A percentile compares a stretch with the other conserved stretches of the same genome.
These are phyloP conservation scores for Toxoplasma gondii DNA, from an alignment of 169 alveolate species.

Conservation along the genomic window DNA sequence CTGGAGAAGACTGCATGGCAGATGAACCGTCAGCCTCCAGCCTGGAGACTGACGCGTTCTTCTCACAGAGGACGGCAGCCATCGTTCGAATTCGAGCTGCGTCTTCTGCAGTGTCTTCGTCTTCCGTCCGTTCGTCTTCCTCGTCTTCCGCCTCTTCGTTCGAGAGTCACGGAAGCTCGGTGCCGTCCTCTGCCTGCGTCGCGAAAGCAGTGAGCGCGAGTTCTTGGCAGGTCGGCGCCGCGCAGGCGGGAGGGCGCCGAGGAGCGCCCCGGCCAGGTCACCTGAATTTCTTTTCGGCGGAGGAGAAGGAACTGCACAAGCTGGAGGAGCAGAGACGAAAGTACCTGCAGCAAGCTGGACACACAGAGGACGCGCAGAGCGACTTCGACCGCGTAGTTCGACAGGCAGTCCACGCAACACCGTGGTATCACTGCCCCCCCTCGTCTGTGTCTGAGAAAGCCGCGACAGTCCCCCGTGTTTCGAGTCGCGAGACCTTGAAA, in stretches of 20 bases:
- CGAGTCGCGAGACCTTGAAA: not conserved
- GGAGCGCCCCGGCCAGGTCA: constrained; percentile 1
- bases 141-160: too few relatives aligned
- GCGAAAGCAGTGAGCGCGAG: not conserved
- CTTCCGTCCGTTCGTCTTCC: not conserved
- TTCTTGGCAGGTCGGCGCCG: not conserved
- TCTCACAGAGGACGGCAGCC: not conserved
- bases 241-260: not conserved
- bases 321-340: constrained; percentile 66
- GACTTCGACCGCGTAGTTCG: constrained; percentile 59
- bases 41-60: not conserved
- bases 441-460: not conserved
- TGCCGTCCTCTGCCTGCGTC: not conserved
- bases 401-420: not conserved
- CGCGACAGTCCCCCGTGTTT: not conserved
- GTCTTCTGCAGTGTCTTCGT: not conserved
- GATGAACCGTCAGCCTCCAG: not conserved
- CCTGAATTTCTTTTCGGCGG: constrained; percentile 52
- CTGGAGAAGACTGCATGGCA: not conserved
- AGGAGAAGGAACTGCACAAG: constrained; percentile 68
- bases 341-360: constrained; percentile 53
- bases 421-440: constrained; percentile 28
- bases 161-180: too few relatives aligned
- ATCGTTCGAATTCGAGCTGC: not conserved
- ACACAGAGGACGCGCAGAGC: constrained; percentile 5